Evolutionary conservation across 2,329 filamentous ascomycete genomes (phyloP).

Genomic region (Colletotrichum magnum): DNA sequence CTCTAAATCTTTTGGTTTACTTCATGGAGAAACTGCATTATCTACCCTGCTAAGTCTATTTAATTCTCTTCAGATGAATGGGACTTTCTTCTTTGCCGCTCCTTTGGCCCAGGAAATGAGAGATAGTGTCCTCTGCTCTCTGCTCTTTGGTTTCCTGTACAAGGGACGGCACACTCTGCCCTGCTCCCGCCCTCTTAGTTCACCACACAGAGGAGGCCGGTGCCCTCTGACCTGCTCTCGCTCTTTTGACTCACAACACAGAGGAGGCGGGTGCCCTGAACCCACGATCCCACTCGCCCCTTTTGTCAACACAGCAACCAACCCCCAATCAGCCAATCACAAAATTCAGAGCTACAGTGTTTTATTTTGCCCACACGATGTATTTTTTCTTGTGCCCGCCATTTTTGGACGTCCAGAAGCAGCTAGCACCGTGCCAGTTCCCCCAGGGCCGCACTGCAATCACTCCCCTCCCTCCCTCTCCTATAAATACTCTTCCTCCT

Average conservation of each 20-base stretch:
- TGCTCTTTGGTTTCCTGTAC: too few relatives aligned
- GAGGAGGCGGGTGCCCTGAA: background rate
- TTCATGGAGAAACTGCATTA: too few relatives aligned
- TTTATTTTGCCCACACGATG: background rate
- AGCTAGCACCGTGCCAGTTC: background rate
- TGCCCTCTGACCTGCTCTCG: background rate
- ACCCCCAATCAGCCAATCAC: conserved; percentile 15
- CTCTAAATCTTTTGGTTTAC: too few relatives aligned
- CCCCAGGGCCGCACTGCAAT: background rate
- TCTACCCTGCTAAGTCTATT: too few relatives aligned
- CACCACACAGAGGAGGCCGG: background rate
- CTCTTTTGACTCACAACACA: background rate
- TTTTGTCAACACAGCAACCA: background rate
- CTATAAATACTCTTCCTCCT: conserved; percentile 15
- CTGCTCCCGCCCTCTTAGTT: too few relatives aligned
- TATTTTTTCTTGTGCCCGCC: background rate
- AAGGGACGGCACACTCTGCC: too few relatives aligned
- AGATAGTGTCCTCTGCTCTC: too few relatives aligned
- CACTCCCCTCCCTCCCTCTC: background rate
- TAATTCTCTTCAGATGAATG: too few relatives aligned
- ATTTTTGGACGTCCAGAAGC: background rate
- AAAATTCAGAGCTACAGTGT: conserved; percentile 13
- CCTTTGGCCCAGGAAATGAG: background rate
- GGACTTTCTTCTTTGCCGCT: too few relatives aligned
- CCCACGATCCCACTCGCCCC: conserved; percentile 1